phyloP scores from a whole-genome alignment of 331 rosid species.

The Ulmus americana region DNA sequence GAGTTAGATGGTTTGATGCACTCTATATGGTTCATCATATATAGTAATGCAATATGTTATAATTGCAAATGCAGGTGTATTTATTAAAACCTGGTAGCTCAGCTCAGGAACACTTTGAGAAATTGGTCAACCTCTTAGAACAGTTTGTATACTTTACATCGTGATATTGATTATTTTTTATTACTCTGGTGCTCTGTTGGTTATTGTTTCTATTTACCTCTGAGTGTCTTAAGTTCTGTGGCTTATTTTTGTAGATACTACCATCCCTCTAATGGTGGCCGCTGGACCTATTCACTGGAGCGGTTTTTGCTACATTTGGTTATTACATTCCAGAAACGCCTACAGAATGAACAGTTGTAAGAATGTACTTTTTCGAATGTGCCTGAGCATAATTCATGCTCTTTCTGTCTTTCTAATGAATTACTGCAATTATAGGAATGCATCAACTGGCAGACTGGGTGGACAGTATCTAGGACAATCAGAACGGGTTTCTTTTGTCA shows the following conservation, averaged over 20 bases:
- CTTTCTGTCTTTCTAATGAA: slow-evolving; percentile 22
- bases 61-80: slow-evolving; percentile 64
- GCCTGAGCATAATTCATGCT: slow-evolving; percentile 22
- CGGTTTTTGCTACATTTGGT: slow-evolving; percentile 79
- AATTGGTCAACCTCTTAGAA: slow-evolving; percentile 94
- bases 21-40: slow-evolving; percentile 19
- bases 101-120: slow-evolving; percentile 64
- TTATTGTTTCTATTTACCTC: not conserved
- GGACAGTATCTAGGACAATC: slow-evolving; percentile 62
- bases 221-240: not conserved
- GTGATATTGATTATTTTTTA: slow-evolving; percentile 5
- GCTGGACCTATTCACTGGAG: slow-evolving; percentile 90
- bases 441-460: slow-evolving; percentile 28
- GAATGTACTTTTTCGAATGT: slow-evolving; percentile 27
- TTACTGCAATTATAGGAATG: slow-evolving; percentile 45
- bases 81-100: slow-evolving; percentile 76
- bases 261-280: slow-evolving; percentile 99
- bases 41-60: slow-evolving; percentile 17
- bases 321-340: slow-evolving; percentile 78
- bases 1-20: slow-evolving; percentile 13
- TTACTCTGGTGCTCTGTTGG: too few species aligned
- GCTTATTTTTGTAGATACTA: slow-evolving; percentile 58
- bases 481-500: slow-evolving; percentile 80
- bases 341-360: slow-evolving; percentile 77
- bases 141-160: slow-evolving; percentile 67